A percentile compares a stretch with the other conserved stretches of the same genome.
phyloP scores from a whole-genome alignment of 2,329 filamentous ascomycete species.

The Xylaria multiplex region DNA sequence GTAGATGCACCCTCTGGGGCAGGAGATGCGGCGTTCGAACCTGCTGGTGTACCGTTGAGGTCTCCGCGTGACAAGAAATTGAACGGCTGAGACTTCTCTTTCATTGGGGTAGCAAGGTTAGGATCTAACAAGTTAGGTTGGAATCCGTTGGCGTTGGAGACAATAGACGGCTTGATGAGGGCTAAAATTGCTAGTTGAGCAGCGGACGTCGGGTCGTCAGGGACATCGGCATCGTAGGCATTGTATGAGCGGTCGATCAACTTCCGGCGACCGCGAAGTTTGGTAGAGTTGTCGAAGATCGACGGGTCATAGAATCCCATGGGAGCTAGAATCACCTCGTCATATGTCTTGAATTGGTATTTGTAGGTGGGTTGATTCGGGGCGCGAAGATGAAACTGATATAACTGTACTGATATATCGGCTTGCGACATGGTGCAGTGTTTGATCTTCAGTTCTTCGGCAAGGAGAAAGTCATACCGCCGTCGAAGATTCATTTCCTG shows the following conservation, averaged over 20 bases:
- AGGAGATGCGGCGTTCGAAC: conserved; percentile 88
- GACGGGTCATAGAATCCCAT: conserved; percentile 93
- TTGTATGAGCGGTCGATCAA: conserved; percentile 90
- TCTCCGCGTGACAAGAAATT: conserved; percentile 77
- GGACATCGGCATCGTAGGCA: conserved; percentile 85
- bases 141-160: conserved; percentile 57
- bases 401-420: conserved; percentile 87
- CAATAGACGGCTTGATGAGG: conserved; percentile 68
- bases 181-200: conserved; percentile 78
- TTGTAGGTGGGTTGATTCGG: conserved; percentile 90
- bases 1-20: conserved; percentile 80
- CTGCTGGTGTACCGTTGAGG: conserved; percentile 79
- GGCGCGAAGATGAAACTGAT: conserved; percentile 89
- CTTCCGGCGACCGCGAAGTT: conserved; percentile 81
- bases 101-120: conserved; percentile 68
- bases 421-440: conserved; percentile 91
- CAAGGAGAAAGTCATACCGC: conserved; percentile 90
- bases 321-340: conserved; percentile 92
- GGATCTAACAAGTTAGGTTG: conserved; percentile 50
- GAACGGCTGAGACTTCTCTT: conserved; percentile 72
- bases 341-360: conserved; percentile 96
- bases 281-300: conserved; percentile 84
- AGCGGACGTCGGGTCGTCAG: conserved; percentile 87
- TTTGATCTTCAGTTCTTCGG: conserved; percentile 94
- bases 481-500: conserved; percentile 90